Conservation (phyloP, 192 early-diverging fungal genomes). For the Coemansia sp. region DNA sequence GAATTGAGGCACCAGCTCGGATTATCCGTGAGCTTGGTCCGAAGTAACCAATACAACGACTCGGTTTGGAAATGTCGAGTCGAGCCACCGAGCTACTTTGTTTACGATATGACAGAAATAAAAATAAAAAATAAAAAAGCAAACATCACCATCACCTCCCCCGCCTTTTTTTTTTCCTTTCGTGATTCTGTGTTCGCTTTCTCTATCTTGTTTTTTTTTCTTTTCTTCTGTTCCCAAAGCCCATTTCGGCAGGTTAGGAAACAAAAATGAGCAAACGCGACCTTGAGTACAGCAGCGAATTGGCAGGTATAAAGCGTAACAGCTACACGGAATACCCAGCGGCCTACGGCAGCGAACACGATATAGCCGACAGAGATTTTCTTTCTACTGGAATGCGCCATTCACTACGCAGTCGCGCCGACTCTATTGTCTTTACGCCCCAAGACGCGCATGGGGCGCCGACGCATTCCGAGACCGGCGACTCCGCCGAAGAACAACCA, state of each 20-base stretch:
- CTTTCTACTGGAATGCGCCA: conserved; percentile 18
- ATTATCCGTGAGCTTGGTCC: no score
- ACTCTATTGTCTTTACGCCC: conserved; percentile 41
- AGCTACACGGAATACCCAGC: conserved; percentile 9
- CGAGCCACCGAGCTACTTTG: neutral
- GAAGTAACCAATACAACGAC: no score
- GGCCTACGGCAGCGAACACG: conserved; percentile 18
- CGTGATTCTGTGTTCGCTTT: neutral
- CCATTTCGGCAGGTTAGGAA: neutral
- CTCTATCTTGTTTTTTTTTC: neutral
- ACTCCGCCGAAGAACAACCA: conserved; percentile 31
- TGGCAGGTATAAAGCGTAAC: conserved; percentile 29
- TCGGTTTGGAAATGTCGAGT: no score
- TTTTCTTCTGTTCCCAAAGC: neutral
- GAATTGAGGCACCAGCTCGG: no score
- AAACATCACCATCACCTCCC: neutral
- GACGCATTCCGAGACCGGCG: conserved; percentile 37
- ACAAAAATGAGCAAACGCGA: conserved; percentile 32
- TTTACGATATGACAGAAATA: conserved; percentile 10
- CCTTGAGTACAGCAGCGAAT: conserved; percentile 44
- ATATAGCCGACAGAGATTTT: conserved; percentile 18
- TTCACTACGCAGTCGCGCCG: conserved; percentile 30
- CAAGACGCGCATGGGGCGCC: conserved; percentile 31
- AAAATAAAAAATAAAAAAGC: neutral
- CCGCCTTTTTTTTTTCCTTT: neutral